Conservation (phyloP, 306 rosid species). For the Astragalus membranaceus region DNA sequence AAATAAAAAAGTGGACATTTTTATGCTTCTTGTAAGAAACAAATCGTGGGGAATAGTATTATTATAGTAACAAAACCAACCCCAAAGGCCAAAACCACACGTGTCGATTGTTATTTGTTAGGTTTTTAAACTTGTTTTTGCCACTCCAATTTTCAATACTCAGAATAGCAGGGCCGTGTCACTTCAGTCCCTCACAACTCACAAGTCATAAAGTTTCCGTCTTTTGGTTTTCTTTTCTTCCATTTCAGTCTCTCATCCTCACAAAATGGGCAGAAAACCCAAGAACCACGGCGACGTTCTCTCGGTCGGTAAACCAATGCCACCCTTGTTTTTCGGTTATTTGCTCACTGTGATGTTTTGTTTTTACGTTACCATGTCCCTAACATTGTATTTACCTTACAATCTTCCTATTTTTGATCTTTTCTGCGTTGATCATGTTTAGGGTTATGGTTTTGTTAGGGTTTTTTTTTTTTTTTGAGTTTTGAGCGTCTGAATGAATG, state of each 20-base stretch:
- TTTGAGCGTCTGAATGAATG: background rate
- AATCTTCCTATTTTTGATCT: background rate
- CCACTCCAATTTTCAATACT: background rate
- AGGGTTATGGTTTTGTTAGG: slow-evolving; percentile 14
- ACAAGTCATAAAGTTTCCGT: background rate
- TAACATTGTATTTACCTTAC: background rate
- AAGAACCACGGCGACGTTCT: background rate
- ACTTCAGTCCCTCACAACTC: background rate
- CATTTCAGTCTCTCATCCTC: background rate
- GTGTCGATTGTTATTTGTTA: too few species aligned
- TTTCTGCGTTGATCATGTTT: background rate
- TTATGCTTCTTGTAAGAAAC: too few species aligned
- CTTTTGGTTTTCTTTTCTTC: background rate
- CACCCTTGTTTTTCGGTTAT: background rate
- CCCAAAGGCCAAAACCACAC: too few species aligned
- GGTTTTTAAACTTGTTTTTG: background rate
- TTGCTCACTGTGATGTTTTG: background rate
- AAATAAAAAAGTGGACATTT: too few species aligned
- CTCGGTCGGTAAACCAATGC: slow-evolving; percentile 13
- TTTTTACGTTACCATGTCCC: background rate
- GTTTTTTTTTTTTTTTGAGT: background rate
- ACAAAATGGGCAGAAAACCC: slow-evolving; percentile 34
- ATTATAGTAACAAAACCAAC: too few species aligned
- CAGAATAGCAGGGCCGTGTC: background rate
- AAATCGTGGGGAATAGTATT: too few species aligned